Conservation (phyloP, 2,329 filamentous ascomycete species). For the Canariomyces notabilis region DNA sequence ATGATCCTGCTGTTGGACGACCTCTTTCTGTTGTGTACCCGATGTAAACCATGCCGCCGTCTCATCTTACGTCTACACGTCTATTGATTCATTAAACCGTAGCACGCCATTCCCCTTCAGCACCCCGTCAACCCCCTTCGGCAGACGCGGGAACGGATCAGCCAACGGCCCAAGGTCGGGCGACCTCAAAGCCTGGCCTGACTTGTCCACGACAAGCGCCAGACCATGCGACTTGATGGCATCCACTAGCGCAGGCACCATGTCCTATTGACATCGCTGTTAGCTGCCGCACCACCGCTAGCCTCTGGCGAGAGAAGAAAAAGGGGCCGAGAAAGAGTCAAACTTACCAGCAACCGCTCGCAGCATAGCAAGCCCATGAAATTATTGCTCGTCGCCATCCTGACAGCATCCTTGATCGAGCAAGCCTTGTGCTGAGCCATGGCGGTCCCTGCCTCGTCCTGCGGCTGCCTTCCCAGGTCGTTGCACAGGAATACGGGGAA, state of each 20-base stretch:
- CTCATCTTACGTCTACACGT: constrained; percentile 44
- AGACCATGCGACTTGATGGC: constrained; percentile 92
- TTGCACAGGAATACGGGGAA: constrained; percentile 96
- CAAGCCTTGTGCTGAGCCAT: constrained; percentile 58
- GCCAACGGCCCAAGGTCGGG: constrained; percentile 34
- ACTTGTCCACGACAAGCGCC: constrained; percentile 85
- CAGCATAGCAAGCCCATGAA: constrained; percentile 96
- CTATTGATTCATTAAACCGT: constrained; percentile 89
- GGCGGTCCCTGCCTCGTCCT: constrained; percentile 21
- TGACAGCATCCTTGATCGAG: constrained; percentile 91
- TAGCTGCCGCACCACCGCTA: background rate
- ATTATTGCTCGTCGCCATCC: constrained; percentile 91
- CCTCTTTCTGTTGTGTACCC: background rate
- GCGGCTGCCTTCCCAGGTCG: constrained; percentile 60
- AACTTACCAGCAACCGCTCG: constrained; percentile 73
- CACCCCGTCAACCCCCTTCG: constrained; percentile 81
- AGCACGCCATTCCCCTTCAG: constrained; percentile 82
- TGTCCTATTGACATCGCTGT: constrained; percentile 54
- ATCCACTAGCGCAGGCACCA: constrained; percentile 86
- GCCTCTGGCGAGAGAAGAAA: background rate
- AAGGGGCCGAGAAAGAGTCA: constrained; percentile 2
- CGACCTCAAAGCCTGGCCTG: constrained; percentile 45
- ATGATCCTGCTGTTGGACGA: background rate
- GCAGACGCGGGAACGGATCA: constrained; percentile 56
- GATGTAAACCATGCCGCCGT: background rate